Evolutionary conservation across 495 filamentous ascomycete species (phyloP).

Genomic region (Usnea hakonensis): DNA sequence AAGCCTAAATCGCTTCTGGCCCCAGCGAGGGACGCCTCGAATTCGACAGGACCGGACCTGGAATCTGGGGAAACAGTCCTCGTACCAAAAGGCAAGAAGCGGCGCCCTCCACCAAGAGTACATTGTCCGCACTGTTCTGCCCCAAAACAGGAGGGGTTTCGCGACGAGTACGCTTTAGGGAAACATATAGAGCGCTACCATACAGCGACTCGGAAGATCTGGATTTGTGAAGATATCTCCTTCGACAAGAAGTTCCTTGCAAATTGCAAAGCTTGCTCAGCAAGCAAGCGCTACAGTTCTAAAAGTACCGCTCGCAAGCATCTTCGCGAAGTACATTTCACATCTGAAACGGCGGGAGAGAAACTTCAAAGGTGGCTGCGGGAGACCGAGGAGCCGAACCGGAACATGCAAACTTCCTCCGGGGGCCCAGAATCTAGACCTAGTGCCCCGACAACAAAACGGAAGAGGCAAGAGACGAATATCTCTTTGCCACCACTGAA

Average conservation of each 20-base stretch:
- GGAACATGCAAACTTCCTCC: background rate
- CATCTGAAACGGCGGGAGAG: background rate
- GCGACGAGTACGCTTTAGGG: slow-evolving; percentile 9
- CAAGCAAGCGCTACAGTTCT: slow-evolving; percentile 5
- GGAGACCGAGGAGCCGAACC: slow-evolving; percentile 10
- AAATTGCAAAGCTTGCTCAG: slow-evolving; percentile 9
- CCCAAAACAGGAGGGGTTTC: background rate
- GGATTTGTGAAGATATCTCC: slow-evolving; percentile 13
- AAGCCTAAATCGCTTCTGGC: background rate
- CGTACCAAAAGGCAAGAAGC: background rate
- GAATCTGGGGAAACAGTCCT: background rate
- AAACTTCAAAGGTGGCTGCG: slow-evolving; percentile 8
- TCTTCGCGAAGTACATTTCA: slow-evolving; percentile 9
- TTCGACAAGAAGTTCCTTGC: slow-evolving; percentile 10
- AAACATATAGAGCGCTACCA: slow-evolving; percentile 12
- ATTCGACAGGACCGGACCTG: background rate
- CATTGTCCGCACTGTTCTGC: background rate
- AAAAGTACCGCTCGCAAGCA: background rate
- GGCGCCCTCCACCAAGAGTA: background rate
- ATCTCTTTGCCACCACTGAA: slow-evolving; percentile 1
- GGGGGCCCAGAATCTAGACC: background rate
- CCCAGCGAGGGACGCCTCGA: background rate
- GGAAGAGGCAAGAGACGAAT: background rate
- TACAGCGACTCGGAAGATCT: slow-evolving; percentile 4
- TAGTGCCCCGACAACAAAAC: background rate